Evolutionary conservation across 768 basidiomycete species (phyloP).

Genomic region (Agrocybe chaxingu): DNA sequence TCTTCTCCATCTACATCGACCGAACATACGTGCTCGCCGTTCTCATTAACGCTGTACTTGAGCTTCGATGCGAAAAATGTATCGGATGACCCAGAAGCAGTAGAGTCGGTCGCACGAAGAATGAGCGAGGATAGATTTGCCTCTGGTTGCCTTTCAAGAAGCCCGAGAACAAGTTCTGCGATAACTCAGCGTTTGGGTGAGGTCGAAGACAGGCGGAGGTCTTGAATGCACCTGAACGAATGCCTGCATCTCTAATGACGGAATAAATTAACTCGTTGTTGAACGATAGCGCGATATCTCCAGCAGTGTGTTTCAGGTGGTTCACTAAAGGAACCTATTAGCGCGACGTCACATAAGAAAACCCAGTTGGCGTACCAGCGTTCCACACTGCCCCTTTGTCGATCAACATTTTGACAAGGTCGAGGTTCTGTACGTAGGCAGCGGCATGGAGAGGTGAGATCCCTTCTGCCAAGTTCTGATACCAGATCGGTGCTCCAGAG

Average conservation of each 20-base stretch:
- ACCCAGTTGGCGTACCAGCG: constrained; percentile 46
- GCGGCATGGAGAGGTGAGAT: constrained; percentile 87
- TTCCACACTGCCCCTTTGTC: constrained; percentile 92
- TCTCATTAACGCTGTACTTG: constrained; percentile 61
- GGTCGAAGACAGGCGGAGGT: constrained; percentile 7
- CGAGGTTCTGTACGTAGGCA: constrained; percentile 63
- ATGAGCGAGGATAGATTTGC: constrained; percentile 29
- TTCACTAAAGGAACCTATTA: constrained; percentile 51
- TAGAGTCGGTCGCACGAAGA: constrained; percentile 48
- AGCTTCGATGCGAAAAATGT: constrained; percentile 72
- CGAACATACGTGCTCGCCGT: constrained; percentile 83
- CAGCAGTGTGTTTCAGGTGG: constrained; percentile 76
- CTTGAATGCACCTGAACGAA: constrained; percentile 70
- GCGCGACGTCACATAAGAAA: background rate
- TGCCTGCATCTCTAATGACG: constrained; percentile 86
- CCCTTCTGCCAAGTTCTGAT: constrained; percentile 77
- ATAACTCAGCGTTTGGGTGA: constrained; percentile 14
- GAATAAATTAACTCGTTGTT: constrained; percentile 75
- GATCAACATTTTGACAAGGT: constrained; percentile 66
- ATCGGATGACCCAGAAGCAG: constrained; percentile 59
- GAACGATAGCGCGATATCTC: constrained; percentile 84
- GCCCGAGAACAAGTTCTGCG: constrained; percentile 67
- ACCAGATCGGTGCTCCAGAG: constrained; percentile 83
- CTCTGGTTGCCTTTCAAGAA: constrained; percentile 50
- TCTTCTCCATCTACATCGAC: constrained; percentile 64